phyloP scores from a whole-genome alignment of 306 rosid genomes.

The Alnus rubra region DNA sequence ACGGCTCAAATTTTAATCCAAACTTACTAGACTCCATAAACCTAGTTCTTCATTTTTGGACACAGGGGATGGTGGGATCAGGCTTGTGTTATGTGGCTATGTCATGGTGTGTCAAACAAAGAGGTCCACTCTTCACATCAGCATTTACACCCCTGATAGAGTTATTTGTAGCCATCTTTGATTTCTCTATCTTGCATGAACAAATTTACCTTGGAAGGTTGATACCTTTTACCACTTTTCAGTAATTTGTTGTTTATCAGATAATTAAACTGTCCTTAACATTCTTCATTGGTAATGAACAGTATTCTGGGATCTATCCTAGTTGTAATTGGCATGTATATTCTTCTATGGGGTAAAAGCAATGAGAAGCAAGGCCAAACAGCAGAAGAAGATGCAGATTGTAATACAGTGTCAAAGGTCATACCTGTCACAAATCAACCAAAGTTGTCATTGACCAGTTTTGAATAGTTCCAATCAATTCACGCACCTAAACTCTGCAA shows the following conservation, averaged over 20 bases:
- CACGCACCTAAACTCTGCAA: not conserved
- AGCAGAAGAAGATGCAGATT: constrained; percentile 42
- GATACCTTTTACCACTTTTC: constrained; percentile 22
- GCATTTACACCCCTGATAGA: constrained; percentile 77
- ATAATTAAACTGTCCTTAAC: constrained; percentile 23
- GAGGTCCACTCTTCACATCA: constrained; percentile 82
- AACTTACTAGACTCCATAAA: constrained; percentile 8
- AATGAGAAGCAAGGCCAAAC: constrained; percentile 52
- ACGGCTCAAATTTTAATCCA: not conserved
- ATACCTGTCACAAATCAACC: constrained; percentile 15
- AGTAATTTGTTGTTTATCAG: not conserved
- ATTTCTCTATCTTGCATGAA: constrained; percentile 62
- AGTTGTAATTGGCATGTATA: constrained; percentile 78
- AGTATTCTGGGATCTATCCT: constrained; percentile 71
- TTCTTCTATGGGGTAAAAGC: constrained; percentile 78
- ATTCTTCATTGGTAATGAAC: constrained; percentile 30
- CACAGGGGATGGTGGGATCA: constrained; percentile 85
- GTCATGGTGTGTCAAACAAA: constrained; percentile 89
- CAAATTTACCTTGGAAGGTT: constrained; percentile 85
- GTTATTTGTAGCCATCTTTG: constrained; percentile 67
- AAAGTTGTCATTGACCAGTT: constrained; percentile 8
- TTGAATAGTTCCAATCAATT: not conserved
- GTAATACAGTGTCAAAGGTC: constrained; percentile 25
- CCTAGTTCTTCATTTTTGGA: constrained; percentile 4
- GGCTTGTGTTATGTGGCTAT: constrained; percentile 91